Conservation (phyloP, 345 rosid genomes). For the Eucalyptus decipiens region DNA sequence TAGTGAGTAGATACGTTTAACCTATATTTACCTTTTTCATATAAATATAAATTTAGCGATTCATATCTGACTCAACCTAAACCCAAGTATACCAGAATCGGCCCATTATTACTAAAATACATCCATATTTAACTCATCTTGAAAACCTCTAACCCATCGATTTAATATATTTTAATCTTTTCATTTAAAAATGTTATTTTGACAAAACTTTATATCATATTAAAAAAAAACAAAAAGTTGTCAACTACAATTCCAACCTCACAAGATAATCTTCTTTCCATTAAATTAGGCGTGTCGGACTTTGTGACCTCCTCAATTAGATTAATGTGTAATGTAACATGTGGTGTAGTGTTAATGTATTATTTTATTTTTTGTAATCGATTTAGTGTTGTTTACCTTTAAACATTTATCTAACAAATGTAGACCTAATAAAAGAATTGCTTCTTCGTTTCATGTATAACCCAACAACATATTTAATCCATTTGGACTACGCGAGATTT, state of each 20-base stretch:
- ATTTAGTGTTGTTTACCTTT: background rate
- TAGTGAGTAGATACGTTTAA: background rate
- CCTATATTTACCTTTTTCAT: too few relatives aligned
- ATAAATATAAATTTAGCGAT: too few relatives aligned
- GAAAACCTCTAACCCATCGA: background rate
- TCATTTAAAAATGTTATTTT: background rate
- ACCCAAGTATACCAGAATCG: too few relatives aligned
- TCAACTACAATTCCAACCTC: too few relatives aligned
- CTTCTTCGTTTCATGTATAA: too few relatives aligned
- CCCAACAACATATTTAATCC: background rate
- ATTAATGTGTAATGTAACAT: background rate
- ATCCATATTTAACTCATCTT: background rate
- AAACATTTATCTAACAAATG: background rate
- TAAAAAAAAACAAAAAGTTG: too few relatives aligned
- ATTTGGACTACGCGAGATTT: background rate
- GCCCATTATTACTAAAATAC: background rate
- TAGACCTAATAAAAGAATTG: background rate
- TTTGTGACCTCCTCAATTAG: background rate
- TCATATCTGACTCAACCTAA: background rate
- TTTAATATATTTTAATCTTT: background rate
- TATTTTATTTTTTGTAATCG: background rate
- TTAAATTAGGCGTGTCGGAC: too few relatives aligned
- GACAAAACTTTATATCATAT: background rate
- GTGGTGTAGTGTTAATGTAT: background rate
- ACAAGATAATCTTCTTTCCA: too few relatives aligned